Conservation (phyloP, 2,329 filamentous ascomycete species). For the Cladosporium cucumerinum region DNA sequence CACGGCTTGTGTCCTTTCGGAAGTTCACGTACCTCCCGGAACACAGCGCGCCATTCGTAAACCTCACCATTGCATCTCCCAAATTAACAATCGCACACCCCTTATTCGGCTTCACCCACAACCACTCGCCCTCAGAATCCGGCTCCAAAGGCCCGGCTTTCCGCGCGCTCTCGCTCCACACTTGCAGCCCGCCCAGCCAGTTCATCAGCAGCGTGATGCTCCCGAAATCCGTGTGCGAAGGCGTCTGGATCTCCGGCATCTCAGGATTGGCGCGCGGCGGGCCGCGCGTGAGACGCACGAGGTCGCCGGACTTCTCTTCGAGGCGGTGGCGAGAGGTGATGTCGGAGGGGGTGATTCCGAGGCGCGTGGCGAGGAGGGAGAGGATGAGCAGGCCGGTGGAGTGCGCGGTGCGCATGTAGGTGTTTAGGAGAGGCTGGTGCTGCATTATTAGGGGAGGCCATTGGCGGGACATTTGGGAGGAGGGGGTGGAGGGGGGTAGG, state of each 20-base stretch:
- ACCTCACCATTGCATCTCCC: conserved; percentile 47
- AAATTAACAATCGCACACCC: conserved; percentile 49
- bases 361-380: conserved; percentile 43
- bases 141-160: conserved; percentile 27
- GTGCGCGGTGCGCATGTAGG: conserved; percentile 48
- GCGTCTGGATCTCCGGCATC: conserved; percentile 37
- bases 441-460: conserved; percentile 30
- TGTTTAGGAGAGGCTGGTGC: conserved; percentile 34
- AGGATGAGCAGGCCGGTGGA: conserved; percentile 47
- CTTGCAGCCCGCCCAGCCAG: conserved; percentile 54
- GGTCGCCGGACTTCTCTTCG: conserved; percentile 45
- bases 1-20: not conserved
- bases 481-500: conserved; percentile 33
- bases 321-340: conserved; percentile 47
- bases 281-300: conserved; percentile 52
- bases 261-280: conserved; percentile 42
- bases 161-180: conserved; percentile 39
- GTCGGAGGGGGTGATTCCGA: conserved; percentile 43
- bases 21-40: conserved; percentile 29
- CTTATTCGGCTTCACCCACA: conserved; percentile 52
- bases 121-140: conserved; percentile 41
- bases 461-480: conserved; percentile 25
- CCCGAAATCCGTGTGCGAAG: conserved; percentile 55
- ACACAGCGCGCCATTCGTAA: conserved; percentile 43
- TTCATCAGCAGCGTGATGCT: conserved; percentile 57